These are phyloP conservation scores for Ogataea degrootiae DNA, from an alignment of 805 yeast species.

Conservation along the genomic window DNA sequence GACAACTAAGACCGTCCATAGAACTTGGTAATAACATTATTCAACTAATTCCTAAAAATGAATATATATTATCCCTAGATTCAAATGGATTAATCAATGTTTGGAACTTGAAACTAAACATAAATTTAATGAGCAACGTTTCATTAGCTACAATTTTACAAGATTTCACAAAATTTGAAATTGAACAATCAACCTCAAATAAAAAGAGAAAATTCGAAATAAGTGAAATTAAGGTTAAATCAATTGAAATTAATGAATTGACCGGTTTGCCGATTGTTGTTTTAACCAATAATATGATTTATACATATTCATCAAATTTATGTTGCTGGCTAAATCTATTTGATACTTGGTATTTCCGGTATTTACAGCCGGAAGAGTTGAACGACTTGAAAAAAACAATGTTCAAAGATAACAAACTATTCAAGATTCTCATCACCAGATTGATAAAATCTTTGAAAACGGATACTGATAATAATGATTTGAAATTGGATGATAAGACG, in stretches of 20 bases:
- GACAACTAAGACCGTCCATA: constrained; percentile 40
- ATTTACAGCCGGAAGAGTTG: constrained; percentile 1
- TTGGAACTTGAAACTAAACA: constrained; percentile 40
- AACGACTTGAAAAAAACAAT: background rate
- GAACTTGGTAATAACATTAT: constrained; percentile 48
- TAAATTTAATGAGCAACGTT: constrained; percentile 36
- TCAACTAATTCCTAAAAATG: constrained; percentile 31
- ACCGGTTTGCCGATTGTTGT: constrained; percentile 41
- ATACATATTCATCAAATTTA: constrained; percentile 37
- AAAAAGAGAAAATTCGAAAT: constrained; percentile 19
- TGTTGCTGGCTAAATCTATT: constrained; percentile 43
- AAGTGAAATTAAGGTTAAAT: constrained; percentile 16
- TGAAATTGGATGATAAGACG: constrained; percentile 2
- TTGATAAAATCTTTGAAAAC: constrained; percentile 4
- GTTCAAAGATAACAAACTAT: constrained; percentile 7
- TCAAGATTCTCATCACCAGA: constrained; percentile 11
- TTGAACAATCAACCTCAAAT: background rate
- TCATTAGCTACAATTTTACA: constrained; percentile 54
- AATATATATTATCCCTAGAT: constrained; percentile 40
- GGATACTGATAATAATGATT: background rate
- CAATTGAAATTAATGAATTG: constrained; percentile 19
- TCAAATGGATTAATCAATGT: constrained; percentile 45
- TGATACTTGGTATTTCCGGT: constrained; percentile 33
- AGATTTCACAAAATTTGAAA: constrained; percentile 23
- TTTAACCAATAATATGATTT: constrained; percentile 36